phyloP scores from a whole-genome alignment of 2,329 filamentous ascomycete species.

The Gyromitra esculenta region DNA sequence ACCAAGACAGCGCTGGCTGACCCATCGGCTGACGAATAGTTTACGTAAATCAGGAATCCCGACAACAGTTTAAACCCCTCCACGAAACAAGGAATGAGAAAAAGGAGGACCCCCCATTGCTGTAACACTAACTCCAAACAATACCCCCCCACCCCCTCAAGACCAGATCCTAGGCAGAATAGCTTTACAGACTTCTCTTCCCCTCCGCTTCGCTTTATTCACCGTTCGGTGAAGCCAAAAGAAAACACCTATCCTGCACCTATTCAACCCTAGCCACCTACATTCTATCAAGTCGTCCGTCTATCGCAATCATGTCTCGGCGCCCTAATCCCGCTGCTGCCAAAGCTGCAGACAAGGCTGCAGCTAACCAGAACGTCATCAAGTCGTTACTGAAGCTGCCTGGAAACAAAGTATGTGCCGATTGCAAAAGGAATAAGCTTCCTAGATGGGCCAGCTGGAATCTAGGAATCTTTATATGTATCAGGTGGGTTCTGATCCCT shows the following conservation, averaged over 20 bases:
- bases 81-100: slow-evolving; percentile 41
- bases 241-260: neutral
- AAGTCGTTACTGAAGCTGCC: slow-evolving; percentile 96
- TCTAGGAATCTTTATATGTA: slow-evolving; percentile 95
- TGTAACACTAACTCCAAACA: slow-evolving; percentile 21
- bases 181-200: slow-evolving; percentile 6
- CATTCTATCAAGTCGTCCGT: slow-evolving; percentile 2
- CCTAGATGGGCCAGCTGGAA: slow-evolving; percentile 99
- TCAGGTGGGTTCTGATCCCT: slow-evolving; percentile 66
- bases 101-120: slow-evolving; percentile 29
- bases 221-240: neutral
- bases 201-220: neutral
- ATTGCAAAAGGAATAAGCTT: slow-evolving; percentile 99
- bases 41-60: slow-evolving; percentile 25
- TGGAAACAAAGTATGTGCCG: slow-evolving; percentile 93
- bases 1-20: too few relatives aligned
- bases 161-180: neutral
- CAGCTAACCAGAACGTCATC: slow-evolving; percentile 91
- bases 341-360: slow-evolving; percentile 86
- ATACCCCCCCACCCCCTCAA: slow-evolving; percentile 8
- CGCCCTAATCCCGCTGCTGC: slow-evolving; percentile 82
- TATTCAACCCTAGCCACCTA: neutral
- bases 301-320: slow-evolving; percentile 73
- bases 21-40: neutral
- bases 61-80: slow-evolving; percentile 18